Evolutionary conservation across 768 basidiomycete genomes (phyloP).

Genomic region (Pisolithus microcarpus): DNA sequence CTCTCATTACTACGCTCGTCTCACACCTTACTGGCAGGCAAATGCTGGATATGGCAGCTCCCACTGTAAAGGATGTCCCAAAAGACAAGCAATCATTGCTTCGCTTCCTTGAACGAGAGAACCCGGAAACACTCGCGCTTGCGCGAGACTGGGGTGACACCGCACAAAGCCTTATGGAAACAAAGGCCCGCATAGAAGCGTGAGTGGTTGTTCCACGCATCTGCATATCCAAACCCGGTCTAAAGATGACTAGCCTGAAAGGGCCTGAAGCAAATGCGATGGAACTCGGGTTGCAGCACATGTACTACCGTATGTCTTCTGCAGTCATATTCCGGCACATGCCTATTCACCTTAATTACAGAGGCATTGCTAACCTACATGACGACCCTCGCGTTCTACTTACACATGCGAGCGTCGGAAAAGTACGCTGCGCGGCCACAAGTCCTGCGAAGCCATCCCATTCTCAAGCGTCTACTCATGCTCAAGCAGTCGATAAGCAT

Average conservation of each 20-base stretch:
- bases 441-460: slow-evolving; percentile 60
- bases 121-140: slow-evolving; percentile 71
- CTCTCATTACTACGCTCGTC: not conserved
- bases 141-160: slow-evolving; percentile 82
- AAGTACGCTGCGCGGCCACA: slow-evolving; percentile 57
- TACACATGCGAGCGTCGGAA: slow-evolving; percentile 71
- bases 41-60: slow-evolving; percentile 2
- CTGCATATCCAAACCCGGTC: not conserved
- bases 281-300: slow-evolving; percentile 64
- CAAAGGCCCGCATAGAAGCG: slow-evolving; percentile 49
- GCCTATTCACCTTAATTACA: slow-evolving; percentile 25
- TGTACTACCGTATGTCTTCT: slow-evolving; percentile 78
- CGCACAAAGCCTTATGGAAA: slow-evolving; percentile 42
- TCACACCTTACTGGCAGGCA: slow-evolving; percentile 9
- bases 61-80: slow-evolving; percentile 26
- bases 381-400: slow-evolving; percentile 86
- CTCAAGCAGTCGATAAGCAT: slow-evolving; percentile 77
- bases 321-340: not conserved
- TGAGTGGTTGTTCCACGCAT: slow-evolving; percentile 24
- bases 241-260: slow-evolving; percentile 37
- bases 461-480: slow-evolving; percentile 67
- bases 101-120: slow-evolving; percentile 65
- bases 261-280: slow-evolving; percentile 43
- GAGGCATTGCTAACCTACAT: slow-evolving; percentile 88
- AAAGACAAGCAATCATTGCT: slow-evolving; percentile 55